These are phyloP conservation scores for Termitomyces sp. DNA, from an alignment of 768 basidiomycete genomes.

Conservation along the genomic window DNA sequence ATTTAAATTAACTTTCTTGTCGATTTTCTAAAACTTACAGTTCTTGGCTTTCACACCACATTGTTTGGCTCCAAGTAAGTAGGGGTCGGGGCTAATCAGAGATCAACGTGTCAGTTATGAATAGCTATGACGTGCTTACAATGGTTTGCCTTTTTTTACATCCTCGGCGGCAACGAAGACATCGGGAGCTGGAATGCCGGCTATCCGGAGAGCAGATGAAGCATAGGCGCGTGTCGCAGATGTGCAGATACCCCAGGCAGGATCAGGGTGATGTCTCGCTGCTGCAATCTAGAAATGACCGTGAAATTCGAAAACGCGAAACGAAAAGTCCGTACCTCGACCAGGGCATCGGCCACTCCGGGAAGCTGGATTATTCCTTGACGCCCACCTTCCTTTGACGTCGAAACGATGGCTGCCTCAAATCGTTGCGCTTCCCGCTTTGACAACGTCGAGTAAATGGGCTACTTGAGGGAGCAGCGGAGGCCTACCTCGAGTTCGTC, in stretches of 20 bases:
- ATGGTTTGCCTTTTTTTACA: constrained; percentile 77
- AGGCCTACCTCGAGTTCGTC: constrained; percentile 59
- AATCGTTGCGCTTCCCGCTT: constrained; percentile 74
- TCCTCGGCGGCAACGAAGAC: constrained; percentile 82
- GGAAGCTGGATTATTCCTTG: constrained; percentile 67
- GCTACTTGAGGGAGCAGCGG: background rate
- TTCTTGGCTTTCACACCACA: constrained; percentile 58
- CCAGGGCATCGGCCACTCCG: constrained; percentile 57
- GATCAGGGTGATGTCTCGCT: constrained; percentile 39
- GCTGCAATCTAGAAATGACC: constrained; percentile 27
- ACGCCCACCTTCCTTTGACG: constrained; percentile 46
- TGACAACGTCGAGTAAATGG: background rate
- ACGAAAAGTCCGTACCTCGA: constrained; percentile 35
- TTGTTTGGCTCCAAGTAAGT: constrained; percentile 75
- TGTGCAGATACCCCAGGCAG: constrained; percentile 85
- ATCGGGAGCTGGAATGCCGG: constrained; percentile 64
- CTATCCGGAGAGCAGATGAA: constrained; percentile 56
- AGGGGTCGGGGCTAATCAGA: constrained; percentile 72
- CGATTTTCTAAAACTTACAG: constrained; percentile 33
- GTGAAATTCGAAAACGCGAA: background rate
- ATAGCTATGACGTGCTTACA: constrained; percentile 26
- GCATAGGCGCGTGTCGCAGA: constrained; percentile 80
- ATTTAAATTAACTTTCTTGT: background rate
- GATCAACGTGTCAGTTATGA: constrained; percentile 1
- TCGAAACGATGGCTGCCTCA: constrained; percentile 71